Percentiles rank a stretch among this genome's conserved stretches.
Evolutionary conservation across 371 early-diverging fungal genomes (phyloP).

Genomic region (Rhizopus arrhizus): DNA sequence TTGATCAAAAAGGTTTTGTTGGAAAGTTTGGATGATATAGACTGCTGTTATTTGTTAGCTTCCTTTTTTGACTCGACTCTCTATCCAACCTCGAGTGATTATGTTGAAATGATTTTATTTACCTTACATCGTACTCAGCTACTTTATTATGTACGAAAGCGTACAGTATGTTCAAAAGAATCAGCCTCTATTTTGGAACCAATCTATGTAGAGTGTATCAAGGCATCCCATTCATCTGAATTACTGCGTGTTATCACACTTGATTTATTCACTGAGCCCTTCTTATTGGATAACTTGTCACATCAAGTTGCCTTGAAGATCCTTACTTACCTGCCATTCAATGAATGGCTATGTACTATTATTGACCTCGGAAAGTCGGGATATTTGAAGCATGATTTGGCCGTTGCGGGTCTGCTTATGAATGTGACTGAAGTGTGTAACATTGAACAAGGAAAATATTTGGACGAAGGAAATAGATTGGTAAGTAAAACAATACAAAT

Average conservation of each 20-base stretch:
- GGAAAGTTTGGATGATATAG: slow-evolving; percentile 1
- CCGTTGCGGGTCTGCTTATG: slow-evolving; percentile 34
- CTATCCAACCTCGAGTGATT: background rate
- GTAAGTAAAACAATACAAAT: background rate
- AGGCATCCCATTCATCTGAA: slow-evolving; percentile 2
- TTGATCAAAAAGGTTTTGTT: slow-evolving; percentile 29
- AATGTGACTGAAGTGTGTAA: slow-evolving; percentile 37
- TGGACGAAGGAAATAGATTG: slow-evolving; percentile 16
- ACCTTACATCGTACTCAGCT: slow-evolving; percentile 5
- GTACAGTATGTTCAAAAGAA: background rate
- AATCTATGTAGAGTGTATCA: slow-evolving; percentile 3
- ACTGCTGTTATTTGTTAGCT: slow-evolving; percentile 4
- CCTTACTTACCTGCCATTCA: background rate
- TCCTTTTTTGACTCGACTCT: background rate
- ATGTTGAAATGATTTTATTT: slow-evolving; percentile 23
- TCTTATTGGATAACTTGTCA: slow-evolving; percentile 26
- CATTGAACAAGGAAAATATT: slow-evolving; percentile 16
- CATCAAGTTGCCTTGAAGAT: slow-evolving; percentile 7
- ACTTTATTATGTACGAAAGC: slow-evolving; percentile 5
- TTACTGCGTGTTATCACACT: slow-evolving; percentile 2
- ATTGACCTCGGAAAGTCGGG: background rate
- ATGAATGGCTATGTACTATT: slow-evolving; percentile 9
- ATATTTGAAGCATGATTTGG: slow-evolving; percentile 5
- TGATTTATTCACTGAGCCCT: slow-evolving; percentile 24
- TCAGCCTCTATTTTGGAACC: background rate